These are phyloP conservation scores for Colletotrichum trifolii DNA, from an alignment of 2,329 filamentous ascomycete genomes.

Conservation along the genomic window DNA sequence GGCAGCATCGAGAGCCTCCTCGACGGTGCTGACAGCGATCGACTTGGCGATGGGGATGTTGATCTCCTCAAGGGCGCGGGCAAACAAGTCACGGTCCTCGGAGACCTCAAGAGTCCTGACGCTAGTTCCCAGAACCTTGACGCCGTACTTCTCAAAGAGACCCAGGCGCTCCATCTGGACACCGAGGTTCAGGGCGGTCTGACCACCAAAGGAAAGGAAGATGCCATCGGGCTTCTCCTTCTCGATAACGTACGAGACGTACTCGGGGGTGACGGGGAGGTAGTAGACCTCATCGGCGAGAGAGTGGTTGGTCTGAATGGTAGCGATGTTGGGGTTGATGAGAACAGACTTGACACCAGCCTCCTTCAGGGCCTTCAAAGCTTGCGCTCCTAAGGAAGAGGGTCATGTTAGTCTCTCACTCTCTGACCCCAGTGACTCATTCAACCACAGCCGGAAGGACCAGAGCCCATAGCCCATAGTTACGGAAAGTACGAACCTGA, in stretches of 20 bases:
- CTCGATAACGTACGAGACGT: constrained; percentile 97
- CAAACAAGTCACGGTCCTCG: constrained; percentile 96
- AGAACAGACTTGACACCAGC: constrained; percentile 91
- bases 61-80: constrained; percentile 96
- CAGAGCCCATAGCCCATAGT: constrained; percentile 16
- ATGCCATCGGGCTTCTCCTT: constrained; percentile 96
- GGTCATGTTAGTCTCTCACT: constrained; percentile 38
- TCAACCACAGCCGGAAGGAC: not conserved
- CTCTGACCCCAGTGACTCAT: constrained; percentile 30
- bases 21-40: constrained; percentile 89
- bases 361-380: constrained; percentile 96
- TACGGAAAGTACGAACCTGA: constrained; percentile 75
- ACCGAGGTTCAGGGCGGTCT: constrained; percentile 96
- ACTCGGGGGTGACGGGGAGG: constrained; percentile 96
- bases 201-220: constrained; percentile 95
- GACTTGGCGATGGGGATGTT: constrained; percentile 97
- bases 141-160: constrained; percentile 93
- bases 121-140: constrained; percentile 95
- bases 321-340: constrained; percentile 98
- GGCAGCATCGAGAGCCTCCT: constrained; percentile 91
- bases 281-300: constrained; percentile 99
- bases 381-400: constrained; percentile 80
- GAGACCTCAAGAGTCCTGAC: constrained; percentile 93
- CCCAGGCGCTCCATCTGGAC: constrained; percentile 98
- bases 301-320: constrained; percentile 96